A percentile compares a stretch with the other conserved stretches of the same genome.
Conservation (phyloP, 768 basidiomycete species). For the Boletus eberwhitei region DNA sequence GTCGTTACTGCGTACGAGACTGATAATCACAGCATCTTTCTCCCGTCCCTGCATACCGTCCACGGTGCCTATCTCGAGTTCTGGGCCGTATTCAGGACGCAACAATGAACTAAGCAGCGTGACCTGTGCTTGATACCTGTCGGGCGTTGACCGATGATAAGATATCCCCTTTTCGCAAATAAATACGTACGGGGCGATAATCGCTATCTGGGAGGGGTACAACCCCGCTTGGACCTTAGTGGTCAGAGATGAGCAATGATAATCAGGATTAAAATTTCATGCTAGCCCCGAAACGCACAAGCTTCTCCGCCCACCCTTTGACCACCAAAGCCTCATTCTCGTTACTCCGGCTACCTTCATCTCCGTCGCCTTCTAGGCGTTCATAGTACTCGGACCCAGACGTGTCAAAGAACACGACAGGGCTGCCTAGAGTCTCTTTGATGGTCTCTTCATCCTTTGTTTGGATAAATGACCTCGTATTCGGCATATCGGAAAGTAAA, state of each 20-base stretch:
- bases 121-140: conserved; percentile 90
- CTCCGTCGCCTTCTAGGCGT: conserved; percentile 68
- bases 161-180: neutral
- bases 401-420: conserved; percentile 93
- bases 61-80: conserved; percentile 88
- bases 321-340: conserved; percentile 93
- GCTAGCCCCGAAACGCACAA: conserved; percentile 46
- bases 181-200: conserved; percentile 74
- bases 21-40: conserved; percentile 90
- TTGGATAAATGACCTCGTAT: conserved; percentile 36
- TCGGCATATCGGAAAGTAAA: conserved; percentile 68
- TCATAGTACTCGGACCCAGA: conserved; percentile 94
- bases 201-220: conserved; percentile 68
- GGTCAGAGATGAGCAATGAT: neutral
- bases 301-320: conserved; percentile 72
- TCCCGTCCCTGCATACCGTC: conserved; percentile 98
- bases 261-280: no score
- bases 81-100: conserved; percentile 60
- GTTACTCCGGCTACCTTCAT: conserved; percentile 89
- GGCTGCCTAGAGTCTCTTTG: conserved; percentile 68
- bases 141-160: neutral
- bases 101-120: conserved; percentile 75
- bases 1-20: conserved; percentile 89
- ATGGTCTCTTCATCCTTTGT: conserved; percentile 57
- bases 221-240: conserved; percentile 59